Evolutionary conservation across 73 alveolate genomes (phyloP).

Genomic region (Paramecium biaurelia): DNA sequence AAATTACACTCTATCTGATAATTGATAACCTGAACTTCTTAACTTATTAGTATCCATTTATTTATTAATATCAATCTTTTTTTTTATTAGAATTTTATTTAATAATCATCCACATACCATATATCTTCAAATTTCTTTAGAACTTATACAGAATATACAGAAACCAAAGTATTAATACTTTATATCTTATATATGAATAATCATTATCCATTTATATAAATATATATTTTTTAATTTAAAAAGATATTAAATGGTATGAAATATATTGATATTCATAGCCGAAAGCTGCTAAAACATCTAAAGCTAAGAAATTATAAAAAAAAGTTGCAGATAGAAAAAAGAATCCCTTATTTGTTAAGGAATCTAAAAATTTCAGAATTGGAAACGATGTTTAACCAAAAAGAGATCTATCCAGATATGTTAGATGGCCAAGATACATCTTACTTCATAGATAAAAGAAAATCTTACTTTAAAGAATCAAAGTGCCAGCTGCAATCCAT

Average conservation of each 20-base stretch:
- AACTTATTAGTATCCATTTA: slow-evolving; percentile 26
- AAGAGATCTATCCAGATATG: slow-evolving; percentile 81
- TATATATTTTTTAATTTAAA: background rate
- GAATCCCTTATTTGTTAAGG: slow-evolving; percentile 83
- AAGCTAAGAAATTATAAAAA: slow-evolving; percentile 42
- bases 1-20: slow-evolving; percentile 41
- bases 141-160: background rate
- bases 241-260: slow-evolving; percentile 6
- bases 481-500: slow-evolving; percentile 97
- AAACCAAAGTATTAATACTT: background rate
- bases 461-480: slow-evolving; percentile 92
- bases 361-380: slow-evolving; percentile 87
- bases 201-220: background rate
- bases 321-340: slow-evolving; percentile 60
- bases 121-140: background rate
- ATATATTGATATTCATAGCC: background rate
- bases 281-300: slow-evolving; percentile 34
- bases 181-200: background rate
- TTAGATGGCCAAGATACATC: slow-evolving; percentile 98
- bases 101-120: background rate
- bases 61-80: background rate
- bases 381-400: slow-evolving; percentile 98
- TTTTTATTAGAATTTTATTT: background rate
- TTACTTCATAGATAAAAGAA: slow-evolving; percentile 97
- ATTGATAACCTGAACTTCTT: slow-evolving; percentile 42